phyloP scores from a whole-genome alignment of 2,329 filamentous ascomycete species.

The Pseudogymnoascus sp. region DNA sequence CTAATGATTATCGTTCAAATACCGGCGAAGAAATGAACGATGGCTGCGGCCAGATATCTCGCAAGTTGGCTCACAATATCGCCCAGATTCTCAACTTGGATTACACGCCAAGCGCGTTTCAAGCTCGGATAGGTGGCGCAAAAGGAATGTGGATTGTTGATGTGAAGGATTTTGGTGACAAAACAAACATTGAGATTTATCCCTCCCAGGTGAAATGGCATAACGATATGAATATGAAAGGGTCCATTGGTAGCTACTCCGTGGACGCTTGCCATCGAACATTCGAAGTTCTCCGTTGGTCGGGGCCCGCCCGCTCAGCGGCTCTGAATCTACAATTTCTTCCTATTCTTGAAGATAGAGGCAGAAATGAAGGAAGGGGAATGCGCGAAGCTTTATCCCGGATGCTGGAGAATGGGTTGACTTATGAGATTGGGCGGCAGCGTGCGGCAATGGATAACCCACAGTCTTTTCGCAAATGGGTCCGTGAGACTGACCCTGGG shows the following conservation, averaged over 20 bases:
- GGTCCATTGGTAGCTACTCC: constrained; percentile 19
- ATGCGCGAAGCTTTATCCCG: constrained; percentile 43
- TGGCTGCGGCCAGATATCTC: constrained; percentile 58
- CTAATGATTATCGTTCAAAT: constrained; percentile 34
- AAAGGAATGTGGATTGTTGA: constrained; percentile 70
- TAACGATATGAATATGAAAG: no score
- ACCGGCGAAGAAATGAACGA: constrained; percentile 50
- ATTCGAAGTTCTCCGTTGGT: constrained; percentile 52
- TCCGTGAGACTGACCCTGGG: constrained; percentile 37
- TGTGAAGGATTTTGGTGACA: constrained; percentile 35
- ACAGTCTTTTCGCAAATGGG: constrained; percentile 44
- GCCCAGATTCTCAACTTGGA: constrained; percentile 40
- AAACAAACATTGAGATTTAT: constrained; percentile 57
- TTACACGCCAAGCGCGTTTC: constrained; percentile 54
- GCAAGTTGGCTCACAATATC: constrained; percentile 46
- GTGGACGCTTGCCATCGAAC: constrained; percentile 44
- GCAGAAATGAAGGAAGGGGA: constrained; percentile 31
- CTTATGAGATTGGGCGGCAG: constrained; percentile 43
- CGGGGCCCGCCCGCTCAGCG: constrained; percentile 40
- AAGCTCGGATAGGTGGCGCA: constrained; percentile 61
- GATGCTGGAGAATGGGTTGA: constrained; percentile 42
- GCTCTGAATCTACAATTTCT: constrained; percentile 60
- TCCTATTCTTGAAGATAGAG: constrained; percentile 54
- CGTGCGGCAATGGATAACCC: constrained; percentile 43
- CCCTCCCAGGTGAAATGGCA: constrained; percentile 62